phyloP scores from a whole-genome alignment of 2,329 filamentous ascomycete species.

The Karstenula rhodostoma region DNA sequence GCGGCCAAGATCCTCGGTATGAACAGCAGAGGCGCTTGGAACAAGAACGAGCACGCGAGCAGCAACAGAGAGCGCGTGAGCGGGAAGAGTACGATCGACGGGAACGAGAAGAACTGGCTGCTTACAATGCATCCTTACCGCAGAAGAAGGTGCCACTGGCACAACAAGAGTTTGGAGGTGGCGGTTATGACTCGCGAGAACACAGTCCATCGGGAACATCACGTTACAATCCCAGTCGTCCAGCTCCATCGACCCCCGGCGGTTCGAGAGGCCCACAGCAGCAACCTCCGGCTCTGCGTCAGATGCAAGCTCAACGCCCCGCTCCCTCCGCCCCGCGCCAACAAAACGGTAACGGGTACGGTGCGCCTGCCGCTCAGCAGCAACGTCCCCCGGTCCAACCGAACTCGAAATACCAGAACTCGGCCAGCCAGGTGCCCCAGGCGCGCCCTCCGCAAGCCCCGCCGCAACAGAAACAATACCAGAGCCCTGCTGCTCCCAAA shows the following conservation, averaged over 20 bases:
- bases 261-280: constrained; percentile 56
- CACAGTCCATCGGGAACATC: constrained; percentile 60
- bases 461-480: constrained; percentile 40
- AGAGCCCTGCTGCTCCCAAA: constrained; percentile 59
- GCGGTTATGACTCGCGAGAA: constrained; percentile 57
- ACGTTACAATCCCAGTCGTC: constrained; percentile 85
- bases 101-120: constrained; percentile 76
- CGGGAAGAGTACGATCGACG: constrained; percentile 55
- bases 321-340: constrained; percentile 75
- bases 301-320: constrained; percentile 75
- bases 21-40: constrained; percentile 43
- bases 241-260: constrained; percentile 79
- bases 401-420: constrained; percentile 48
- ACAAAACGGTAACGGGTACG: constrained; percentile 45
- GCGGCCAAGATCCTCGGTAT: constrained; percentile 44
- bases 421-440: constrained; percentile 51
- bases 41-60: constrained; percentile 53
- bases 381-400: constrained; percentile 55
- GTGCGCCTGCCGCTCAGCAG: constrained; percentile 33
- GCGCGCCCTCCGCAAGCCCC: constrained; percentile 56
- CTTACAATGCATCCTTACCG: constrained; percentile 88
- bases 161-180: constrained; percentile 86
- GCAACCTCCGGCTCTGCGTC: constrained; percentile 61
- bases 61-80: constrained; percentile 53
- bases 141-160: constrained; percentile 81